Conservation (phyloP, 805 yeast genomes). For the Nakazawaea wickerhamii region DNA sequence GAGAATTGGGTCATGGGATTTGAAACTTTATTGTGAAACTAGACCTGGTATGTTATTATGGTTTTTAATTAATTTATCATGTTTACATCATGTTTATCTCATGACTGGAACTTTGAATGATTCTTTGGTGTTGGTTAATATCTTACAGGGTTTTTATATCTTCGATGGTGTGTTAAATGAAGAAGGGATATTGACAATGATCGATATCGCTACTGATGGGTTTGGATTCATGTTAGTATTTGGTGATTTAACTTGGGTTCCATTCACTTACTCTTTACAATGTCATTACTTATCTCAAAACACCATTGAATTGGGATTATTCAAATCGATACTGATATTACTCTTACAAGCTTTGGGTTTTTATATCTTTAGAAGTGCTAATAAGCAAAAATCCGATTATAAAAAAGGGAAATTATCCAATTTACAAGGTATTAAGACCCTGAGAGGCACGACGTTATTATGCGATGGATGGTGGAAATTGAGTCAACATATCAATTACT, state of each 20-base stretch:
- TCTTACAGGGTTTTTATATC: constrained; percentile 75
- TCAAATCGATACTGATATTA: constrained; percentile 35
- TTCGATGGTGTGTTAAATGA: constrained; percentile 92
- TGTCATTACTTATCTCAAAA: constrained; percentile 72
- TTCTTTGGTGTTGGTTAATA: constrained; percentile 63
- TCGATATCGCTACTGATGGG: constrained; percentile 94
- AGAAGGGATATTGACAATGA: constrained; percentile 86
- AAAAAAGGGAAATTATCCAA: constrained; percentile 69
- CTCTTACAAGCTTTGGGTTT: constrained; percentile 57
- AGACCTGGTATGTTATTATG: constrained; percentile 92
- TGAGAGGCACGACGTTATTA: constrained; percentile 72
- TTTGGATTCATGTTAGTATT: constrained; percentile 94
- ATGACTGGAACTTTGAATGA: constrained; percentile 55
- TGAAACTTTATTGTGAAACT: constrained; percentile 87
- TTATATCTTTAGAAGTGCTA: constrained; percentile 78
- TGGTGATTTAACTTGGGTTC: constrained; percentile 91
- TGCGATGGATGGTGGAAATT: constrained; percentile 95
- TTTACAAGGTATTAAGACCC: constrained; percentile 64
- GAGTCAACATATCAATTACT: constrained; percentile 89
- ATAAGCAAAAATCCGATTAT: constrained; percentile 80
- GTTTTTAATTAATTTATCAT: constrained; percentile 71
- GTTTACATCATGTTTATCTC: constrained; percentile 76
- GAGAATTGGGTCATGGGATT: constrained; percentile 76
- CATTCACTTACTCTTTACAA: constrained; percentile 86
- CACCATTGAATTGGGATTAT: constrained; percentile 47